Percentiles rank a stretch among this genome's conserved stretches.
Conservation (phyloP, 169 alveolate genomes). For the Theileria orientalis region DNA sequence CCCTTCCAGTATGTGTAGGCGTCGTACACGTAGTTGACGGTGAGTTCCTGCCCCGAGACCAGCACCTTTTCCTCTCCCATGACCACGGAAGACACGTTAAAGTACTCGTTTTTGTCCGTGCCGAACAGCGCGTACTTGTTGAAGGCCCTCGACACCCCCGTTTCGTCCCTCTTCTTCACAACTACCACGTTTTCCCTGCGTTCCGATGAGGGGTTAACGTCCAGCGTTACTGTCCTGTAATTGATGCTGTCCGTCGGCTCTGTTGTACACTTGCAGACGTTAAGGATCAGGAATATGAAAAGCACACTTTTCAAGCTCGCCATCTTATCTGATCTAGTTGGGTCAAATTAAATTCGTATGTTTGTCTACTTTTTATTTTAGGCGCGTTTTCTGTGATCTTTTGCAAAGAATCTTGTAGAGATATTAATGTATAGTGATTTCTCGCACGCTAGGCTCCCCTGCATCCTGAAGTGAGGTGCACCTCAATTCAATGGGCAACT, state of each 20-base stretch:
- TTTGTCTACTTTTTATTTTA: neutral
- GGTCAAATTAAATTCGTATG: neutral
- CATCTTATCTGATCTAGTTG: neutral
- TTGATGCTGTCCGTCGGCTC: neutral
- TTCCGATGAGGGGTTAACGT: neutral
- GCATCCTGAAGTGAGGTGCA: neutral
- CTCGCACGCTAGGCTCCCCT: too few relatives aligned
- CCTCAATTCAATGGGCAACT: too few relatives aligned
- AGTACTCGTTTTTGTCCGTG: neutral
- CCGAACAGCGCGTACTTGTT: neutral
- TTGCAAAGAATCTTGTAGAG: too few relatives aligned
- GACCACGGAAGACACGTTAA: neutral
- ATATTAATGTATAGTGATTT: too few relatives aligned
- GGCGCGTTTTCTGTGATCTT: too few relatives aligned
- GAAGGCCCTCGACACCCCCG: neutral
- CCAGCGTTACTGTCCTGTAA: neutral
- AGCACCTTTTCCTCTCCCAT: neutral
- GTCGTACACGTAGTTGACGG: conserved; percentile 5
- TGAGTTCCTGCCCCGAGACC: neutral
- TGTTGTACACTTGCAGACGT: neutral
- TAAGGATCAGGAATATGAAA: neutral
- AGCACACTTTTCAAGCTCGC: neutral
- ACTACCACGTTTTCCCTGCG: neutral
- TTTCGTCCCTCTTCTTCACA: neutral
- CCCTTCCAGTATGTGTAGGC: neutral